Percentiles rank a stretch among this genome's conserved stretches.
phyloP scores from a whole-genome alignment of 2,329 filamentous ascomycete genomes.

The Colletotrichum sp. region DNA sequence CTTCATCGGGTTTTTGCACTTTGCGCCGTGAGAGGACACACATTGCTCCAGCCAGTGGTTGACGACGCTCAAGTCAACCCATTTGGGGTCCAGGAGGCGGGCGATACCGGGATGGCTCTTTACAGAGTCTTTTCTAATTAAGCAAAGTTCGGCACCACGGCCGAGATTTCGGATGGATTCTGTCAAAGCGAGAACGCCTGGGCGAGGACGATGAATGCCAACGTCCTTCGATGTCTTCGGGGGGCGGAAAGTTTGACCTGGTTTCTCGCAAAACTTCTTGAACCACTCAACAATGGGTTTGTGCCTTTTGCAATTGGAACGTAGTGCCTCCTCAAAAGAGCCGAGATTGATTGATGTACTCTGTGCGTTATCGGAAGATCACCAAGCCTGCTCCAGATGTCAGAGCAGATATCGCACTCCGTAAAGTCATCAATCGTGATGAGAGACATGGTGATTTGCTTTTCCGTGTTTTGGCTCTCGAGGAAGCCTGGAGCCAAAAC shows the following conservation, averaged over 20 bases:
- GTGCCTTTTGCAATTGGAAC: too few species aligned
- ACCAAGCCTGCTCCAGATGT: neutral
- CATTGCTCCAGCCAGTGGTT: neutral
- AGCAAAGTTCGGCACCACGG: neutral
- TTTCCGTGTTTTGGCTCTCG: too few species aligned
- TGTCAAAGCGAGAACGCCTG: neutral
- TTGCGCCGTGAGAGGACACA: accelerated
- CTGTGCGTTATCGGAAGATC: neutral
- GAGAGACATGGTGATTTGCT: too few species aligned
- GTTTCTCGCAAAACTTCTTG: too few species aligned
- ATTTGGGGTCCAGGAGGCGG: neutral
- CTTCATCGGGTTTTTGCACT: neutral
- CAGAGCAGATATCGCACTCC: neutral
- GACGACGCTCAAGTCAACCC: neutral
- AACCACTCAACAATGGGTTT: too few species aligned
- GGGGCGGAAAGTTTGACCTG: too few species aligned
- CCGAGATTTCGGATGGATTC: neutral
- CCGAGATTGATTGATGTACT: too few species aligned
- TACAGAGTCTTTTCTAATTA: neutral
- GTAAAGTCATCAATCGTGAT: too few species aligned
- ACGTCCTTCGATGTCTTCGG: too few species aligned
- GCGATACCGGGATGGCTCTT: neutral
- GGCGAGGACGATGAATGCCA: neutral
- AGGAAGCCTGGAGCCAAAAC: too few species aligned
- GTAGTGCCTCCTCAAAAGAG: too few species aligned